Percentiles rank a stretch among this genome's conserved stretches.
Evolutionary conservation across 139 green algal species (phyloP).

Genomic region (Chloropicon primus): DNA sequence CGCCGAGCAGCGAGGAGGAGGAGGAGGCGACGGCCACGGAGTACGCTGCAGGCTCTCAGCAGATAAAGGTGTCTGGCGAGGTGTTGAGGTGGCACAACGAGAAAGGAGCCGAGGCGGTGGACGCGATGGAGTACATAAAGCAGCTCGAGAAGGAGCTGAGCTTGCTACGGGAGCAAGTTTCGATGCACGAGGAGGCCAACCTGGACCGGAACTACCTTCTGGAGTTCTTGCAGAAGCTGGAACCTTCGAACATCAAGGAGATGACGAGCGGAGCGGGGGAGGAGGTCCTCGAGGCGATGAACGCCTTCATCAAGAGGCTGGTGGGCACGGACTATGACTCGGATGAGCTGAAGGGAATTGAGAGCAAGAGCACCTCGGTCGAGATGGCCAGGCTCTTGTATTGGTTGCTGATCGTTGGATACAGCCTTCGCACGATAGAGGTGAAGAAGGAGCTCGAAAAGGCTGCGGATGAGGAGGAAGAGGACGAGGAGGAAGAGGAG

Average conservation of each 20-base stretch:
- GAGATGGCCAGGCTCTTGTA: constrained; percentile 62
- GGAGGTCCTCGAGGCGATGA: constrained; percentile 75
- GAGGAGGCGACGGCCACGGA: constrained; percentile 2
- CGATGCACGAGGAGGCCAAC: neutral
- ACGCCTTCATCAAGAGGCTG: constrained; percentile 57
- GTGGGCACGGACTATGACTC: constrained; percentile 32
- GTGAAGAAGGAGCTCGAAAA: constrained; percentile 9
- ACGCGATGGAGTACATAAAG: constrained; percentile 62
- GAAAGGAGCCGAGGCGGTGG: constrained; percentile 37
- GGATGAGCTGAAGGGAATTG: neutral
- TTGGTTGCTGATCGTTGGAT: constrained; percentile 51
- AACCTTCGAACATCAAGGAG: constrained; percentile 29
- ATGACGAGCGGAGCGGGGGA: constrained; percentile 25
- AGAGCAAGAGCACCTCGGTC: constrained; percentile 4
- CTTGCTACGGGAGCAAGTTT: constrained; percentile 14
- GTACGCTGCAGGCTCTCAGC: constrained; percentile 48
- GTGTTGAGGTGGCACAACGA: constrained; percentile 68
- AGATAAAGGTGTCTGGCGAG: constrained; percentile 45
- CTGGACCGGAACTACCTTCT: constrained; percentile 25
- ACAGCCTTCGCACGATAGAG: constrained; percentile 56
- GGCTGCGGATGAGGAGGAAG: neutral
- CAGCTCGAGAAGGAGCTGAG: constrained; percentile 50
- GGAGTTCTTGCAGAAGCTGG: constrained; percentile 58
- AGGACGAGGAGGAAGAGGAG: neutral
- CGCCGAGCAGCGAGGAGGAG: neutral